phyloP scores from a whole-genome alignment of 2,329 filamentous ascomycete genomes.

The Mycocentrospora acerina region DNA sequence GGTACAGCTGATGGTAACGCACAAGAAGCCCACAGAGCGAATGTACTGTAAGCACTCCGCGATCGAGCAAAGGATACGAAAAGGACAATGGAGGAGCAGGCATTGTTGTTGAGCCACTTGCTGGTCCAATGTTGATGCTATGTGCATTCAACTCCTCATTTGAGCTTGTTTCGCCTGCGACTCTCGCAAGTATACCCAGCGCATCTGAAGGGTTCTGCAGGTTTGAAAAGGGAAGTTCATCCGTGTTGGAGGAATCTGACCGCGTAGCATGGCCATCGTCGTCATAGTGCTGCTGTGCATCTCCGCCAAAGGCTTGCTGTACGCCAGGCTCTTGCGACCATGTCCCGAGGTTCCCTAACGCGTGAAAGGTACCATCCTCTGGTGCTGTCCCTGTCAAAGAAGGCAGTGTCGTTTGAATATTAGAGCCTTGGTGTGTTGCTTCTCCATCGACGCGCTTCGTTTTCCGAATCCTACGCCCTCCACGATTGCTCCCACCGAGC shows the following conservation, averaged over 20 bases:
- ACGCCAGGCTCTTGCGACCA: slow-evolving; percentile 29
- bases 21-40: slow-evolving; percentile 56
- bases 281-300: slow-evolving; percentile 13
- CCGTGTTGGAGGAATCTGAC: slow-evolving; percentile 35
- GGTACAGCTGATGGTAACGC: slow-evolving; percentile 66
- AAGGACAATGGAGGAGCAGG: slow-evolving; percentile 34
- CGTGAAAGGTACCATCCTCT: slow-evolving; percentile 39
- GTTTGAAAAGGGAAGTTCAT: slow-evolving; percentile 44
- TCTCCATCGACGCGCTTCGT: slow-evolving; percentile 38
- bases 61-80: slow-evolving; percentile 47
- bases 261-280: slow-evolving; percentile 26
- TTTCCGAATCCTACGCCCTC: slow-evolving; percentile 59
- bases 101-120: slow-evolving; percentile 18
- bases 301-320: slow-evolving; percentile 11
- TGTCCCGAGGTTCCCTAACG: slow-evolving; percentile 41
- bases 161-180: slow-evolving; percentile 43
- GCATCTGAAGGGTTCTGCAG: slow-evolving; percentile 54
- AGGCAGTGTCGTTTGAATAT: slow-evolving; percentile 20
- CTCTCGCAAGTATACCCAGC: slow-evolving; percentile 50
- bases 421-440: slow-evolving; percentile 1
- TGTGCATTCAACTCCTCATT: slow-evolving; percentile 22
- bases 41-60: slow-evolving; percentile 45
- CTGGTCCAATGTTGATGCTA: slow-evolving; percentile 5
- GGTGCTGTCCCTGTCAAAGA: slow-evolving; percentile 28
- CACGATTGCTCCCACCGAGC: slow-evolving; percentile 60